Evolutionary conservation across 345 rosid species (phyloP).

Genomic region (Aquilaria sinensis): DNA sequence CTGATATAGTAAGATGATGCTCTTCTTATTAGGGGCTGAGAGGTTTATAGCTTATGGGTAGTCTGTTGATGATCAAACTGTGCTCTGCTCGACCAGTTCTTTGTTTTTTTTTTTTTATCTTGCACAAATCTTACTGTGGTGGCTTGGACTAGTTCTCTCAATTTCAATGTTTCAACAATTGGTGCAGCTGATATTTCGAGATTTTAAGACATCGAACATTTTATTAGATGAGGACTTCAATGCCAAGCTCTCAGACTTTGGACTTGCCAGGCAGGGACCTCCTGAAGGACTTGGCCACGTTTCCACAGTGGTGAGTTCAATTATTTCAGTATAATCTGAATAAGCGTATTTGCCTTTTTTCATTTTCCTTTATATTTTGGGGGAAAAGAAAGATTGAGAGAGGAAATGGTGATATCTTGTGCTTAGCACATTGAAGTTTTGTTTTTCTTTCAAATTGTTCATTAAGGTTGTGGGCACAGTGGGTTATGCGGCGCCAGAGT

Average conservation of each 20-base stretch:
- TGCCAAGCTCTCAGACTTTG: conserved; percentile 96
- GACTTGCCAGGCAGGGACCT: conserved; percentile 94
- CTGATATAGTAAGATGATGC: no score
- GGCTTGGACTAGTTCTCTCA: background rate
- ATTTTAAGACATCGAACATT: conserved; percentile 84
- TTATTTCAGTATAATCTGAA: background rate
- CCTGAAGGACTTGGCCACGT: conserved; percentile 82
- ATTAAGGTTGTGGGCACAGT: conserved; percentile 90
- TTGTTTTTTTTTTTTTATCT: background rate
- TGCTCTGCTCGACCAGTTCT: background rate
- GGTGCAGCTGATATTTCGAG: conserved; percentile 80
- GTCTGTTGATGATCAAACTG: background rate
- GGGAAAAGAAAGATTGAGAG: no score
- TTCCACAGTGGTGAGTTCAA: conserved; percentile 70
- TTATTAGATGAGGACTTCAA: conserved; percentile 78
- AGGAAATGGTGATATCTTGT: no score
- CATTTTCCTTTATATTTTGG: no score
- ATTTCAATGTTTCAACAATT: conserved; percentile 12
- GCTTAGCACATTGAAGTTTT: no score
- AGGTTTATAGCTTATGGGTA: background rate
- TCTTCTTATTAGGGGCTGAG: no score
- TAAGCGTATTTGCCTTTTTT: background rate
- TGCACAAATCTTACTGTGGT: background rate
- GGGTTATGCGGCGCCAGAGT: conserved; percentile 97
- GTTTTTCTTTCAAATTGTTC: conserved; percentile 6